Base-by-base conservation (phyloP, 768 basidiomycete genomes). In the Ramaria sp. region DNA sequence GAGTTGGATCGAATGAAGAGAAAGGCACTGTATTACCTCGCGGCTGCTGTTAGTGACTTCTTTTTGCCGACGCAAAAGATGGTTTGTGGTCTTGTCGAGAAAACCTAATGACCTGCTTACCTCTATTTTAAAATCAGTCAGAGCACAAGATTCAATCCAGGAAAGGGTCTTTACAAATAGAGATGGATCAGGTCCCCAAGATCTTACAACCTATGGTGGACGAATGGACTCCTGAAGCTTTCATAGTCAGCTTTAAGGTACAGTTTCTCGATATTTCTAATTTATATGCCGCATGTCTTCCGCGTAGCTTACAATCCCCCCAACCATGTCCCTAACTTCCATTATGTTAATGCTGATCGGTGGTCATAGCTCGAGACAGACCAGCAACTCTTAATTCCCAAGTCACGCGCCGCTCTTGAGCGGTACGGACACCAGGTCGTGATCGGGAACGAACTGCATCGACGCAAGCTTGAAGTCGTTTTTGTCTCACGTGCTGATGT, bases 181-280 rank as follows among this genome's bases (percentile, higher is more conserved):
- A 98, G 69, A 99, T 98, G 96, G 96, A 99, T 66, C 93, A 97
- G 68, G 94, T 98, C 0, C 96, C 96, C 7, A 99, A 99, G 71
- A 85, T 97, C 37, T 73, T 99, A 47, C 88, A 90, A 68, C 88
- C 92, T 0, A 75, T 99, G 72, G 93, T 97, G 7, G 83, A 87
- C 46, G 91, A 98, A 67, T 99, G 96, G 95, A 86, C 83, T 1
- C 82, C 78, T 7, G 82, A 88, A 46, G 94, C 91, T 0, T 98
- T 84, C 67, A 85, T 97, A 39, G 91, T 99, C 41, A 95, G 92
- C 0, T 99, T 99, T 80, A 99, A 99, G 81, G 95, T 92, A 37
- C 13, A 9, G 13, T 37, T 37, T 37, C 34, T 37, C 34, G 34
- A 37, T 37, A 37, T 37, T 37, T 13, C 55, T 20, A 67, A 38